Base-by-base conservation (phyloP, 2,329 filamentous ascomycete genomes). In the Hirsutella rhossiliensis region DNA sequence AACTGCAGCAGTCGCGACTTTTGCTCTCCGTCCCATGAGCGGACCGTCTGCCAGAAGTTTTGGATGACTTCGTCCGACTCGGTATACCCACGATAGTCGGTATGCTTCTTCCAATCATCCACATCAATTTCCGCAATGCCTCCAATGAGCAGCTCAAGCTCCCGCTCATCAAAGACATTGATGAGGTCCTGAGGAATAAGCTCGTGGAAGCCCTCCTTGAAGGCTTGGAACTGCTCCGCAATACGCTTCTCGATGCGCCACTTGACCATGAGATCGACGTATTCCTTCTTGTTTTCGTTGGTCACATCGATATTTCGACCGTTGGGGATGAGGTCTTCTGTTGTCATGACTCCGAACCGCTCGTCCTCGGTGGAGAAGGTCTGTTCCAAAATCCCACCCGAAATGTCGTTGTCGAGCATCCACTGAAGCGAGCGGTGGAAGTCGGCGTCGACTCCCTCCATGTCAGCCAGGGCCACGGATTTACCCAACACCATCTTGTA, bases 41-140 rank as follows among this genome's bases (percentile, higher is more conserved):
- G 82, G 52, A 98, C 92, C 48, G 85, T 90, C 72, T 95, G 89
- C 92, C 92, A 98, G 76, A 98, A 98, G 72, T 94, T 89, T 64
- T 94, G 86, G 52, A 98, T 92, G 23, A 98, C 92, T 59, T 96
- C 87, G 56, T 98, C 92, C 45, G 82, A 88, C 67, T 98, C 92
- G 11, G 94, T 96, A 74, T 98, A 98, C 44, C 92, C 92, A 55
- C 92, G 84, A 66, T 98, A 98, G 61, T 98, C 92, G 40, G 92
- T 98, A 68, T 98, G 92, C 73, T 98, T 98, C 83, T 98, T 97
- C 92, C 92, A 98, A 66, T 98, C 92, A 48, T 98, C 92, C 15
- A 98, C 90, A 58, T 98, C 92, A 54, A 98, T 98, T 66, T 98
- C 92, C n/a, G 92, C 92, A 56, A 98, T 98, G 75, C 92, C 92